These are phyloP conservation scores for Kwoniella newhampshirensis DNA, from an alignment of 768 basidiomycete species.

Conservation along the genomic window DNA sequence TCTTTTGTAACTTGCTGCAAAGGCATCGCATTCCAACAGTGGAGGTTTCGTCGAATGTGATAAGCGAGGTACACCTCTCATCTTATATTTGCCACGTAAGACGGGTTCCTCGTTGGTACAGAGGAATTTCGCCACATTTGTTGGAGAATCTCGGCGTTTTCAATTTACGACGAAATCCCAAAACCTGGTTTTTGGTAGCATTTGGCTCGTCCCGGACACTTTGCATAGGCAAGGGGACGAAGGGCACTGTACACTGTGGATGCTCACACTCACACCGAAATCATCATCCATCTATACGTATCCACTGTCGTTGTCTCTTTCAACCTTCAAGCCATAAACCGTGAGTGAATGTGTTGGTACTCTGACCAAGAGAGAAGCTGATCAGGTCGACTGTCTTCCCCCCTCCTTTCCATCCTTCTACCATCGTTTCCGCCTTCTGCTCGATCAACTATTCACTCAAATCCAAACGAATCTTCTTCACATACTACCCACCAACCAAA, in stretches of 20 bases:
- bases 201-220: background rate
- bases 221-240: background rate
- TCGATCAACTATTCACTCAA: too few relatives aligned
- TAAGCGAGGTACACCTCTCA: background rate
- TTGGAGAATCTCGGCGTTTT: conserved; percentile 1
- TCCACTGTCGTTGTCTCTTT: background rate
- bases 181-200: conserved; percentile 6
- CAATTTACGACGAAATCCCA: conserved; percentile 8
- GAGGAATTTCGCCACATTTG: conserved; percentile 25
- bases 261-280: background rate
- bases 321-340: conserved; percentile 22
- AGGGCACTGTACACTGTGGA: too few relatives aligned
- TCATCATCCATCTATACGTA: background rate
- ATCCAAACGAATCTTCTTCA: too few relatives aligned
- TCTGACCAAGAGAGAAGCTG: conserved; percentile 3
- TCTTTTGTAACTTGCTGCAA: background rate
- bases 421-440: background rate
- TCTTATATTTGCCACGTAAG: too few relatives aligned
- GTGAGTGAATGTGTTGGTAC: conserved; percentile 5
- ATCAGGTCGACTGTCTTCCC: conserved; percentile 1
- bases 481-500: too few relatives aligned
- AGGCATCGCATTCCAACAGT: background rate
- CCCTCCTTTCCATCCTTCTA: too few relatives aligned
- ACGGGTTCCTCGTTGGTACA: too few relatives aligned
- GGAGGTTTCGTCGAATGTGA: background rate